Percentiles rank a stretch among this genome's conserved stretches.
Evolutionary conservation across 306 rosid genomes (phyloP).

Genomic region (Mimosa bimucronata): DNA sequence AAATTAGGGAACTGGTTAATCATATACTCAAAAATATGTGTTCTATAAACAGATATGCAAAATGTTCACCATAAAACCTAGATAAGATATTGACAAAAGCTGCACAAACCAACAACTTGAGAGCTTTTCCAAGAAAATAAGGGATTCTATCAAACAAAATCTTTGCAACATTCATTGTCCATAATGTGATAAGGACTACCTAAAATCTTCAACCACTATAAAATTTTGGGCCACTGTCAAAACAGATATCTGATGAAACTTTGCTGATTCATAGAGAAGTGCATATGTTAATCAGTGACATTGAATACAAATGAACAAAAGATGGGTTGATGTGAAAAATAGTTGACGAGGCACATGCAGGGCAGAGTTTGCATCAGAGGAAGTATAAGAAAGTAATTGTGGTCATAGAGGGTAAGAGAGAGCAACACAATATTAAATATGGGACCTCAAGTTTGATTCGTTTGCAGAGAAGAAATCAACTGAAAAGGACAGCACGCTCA

Average conservation of each 20-base stretch:
- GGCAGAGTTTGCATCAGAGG: neutral
- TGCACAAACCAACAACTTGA: too few species aligned
- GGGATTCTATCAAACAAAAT: too few species aligned
- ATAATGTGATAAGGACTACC: too few species aligned
- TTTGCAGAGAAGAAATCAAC: slow-evolving; percentile 20
- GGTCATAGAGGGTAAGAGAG: neutral
- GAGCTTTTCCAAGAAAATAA: too few species aligned
- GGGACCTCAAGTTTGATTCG: slow-evolving; percentile 16
- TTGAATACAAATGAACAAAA: slow-evolving; percentile 17
- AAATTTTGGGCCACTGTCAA: slow-evolving; percentile 43
- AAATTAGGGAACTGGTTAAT: too few species aligned
- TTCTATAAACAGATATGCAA: too few species aligned
- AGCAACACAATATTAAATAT: neutral
- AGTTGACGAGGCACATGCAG: slow-evolving; percentile 18
- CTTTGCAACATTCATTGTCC: too few species aligned
- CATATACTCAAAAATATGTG: too few species aligned
- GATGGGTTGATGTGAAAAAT: neutral
- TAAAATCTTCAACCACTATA: too few species aligned
- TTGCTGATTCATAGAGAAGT: neutral
- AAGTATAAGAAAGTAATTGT: neutral
- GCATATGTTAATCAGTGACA: neutral
- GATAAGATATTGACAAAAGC: too few species aligned
- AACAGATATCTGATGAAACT: slow-evolving; percentile 27
- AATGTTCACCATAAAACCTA: too few species aligned
- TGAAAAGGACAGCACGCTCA: slow-evolving; percentile 36